Conservation (phyloP, 1,139 yeast species). For the Diutina rugosa region DNA sequence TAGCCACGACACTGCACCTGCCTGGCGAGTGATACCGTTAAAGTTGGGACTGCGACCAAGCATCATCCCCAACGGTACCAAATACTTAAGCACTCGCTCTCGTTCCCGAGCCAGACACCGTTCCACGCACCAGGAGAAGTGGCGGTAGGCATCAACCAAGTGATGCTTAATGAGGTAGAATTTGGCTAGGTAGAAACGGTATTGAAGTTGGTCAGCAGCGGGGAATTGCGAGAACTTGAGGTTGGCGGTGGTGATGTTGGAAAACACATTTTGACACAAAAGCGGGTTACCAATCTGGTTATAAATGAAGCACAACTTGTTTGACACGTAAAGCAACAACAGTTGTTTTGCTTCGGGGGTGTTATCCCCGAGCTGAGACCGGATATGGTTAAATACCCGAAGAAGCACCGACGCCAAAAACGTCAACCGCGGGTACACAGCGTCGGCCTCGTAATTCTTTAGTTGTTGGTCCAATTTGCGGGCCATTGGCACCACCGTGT, state of each 20-base stretch:
- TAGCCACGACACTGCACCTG: constrained; percentile 8
- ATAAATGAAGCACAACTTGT: constrained; percentile 48
- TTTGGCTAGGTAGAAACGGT: constrained; percentile 55
- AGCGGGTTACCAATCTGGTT: constrained; percentile 51
- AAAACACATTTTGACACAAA: constrained; percentile 62
- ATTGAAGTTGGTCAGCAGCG: constrained; percentile 44
- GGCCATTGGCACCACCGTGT: constrained; percentile 35
- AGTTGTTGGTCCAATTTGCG: constrained; percentile 15
- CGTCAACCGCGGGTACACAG: constrained; percentile 34
- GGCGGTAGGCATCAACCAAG: constrained; percentile 39
- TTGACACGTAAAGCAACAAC: constrained; percentile 43
- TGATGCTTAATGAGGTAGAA: constrained; percentile 52
- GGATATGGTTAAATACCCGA: constrained; percentile 48
- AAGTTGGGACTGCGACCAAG: constrained; percentile 38
- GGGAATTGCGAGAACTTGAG: constrained; percentile 33
- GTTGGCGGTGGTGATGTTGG: constrained; percentile 55
- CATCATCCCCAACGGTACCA: constrained; percentile 45
- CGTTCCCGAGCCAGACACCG: constrained; percentile 27
- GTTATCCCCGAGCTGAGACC: constrained; percentile 37
- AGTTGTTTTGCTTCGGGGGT: constrained; percentile 27
- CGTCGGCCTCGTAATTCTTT: constrained; percentile 32
- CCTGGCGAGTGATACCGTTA: constrained; percentile 13
- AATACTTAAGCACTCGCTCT: constrained; percentile 30
- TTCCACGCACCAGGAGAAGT: constrained; percentile 49
- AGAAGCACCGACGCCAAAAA: constrained; percentile 45